Conservation (phyloP, 2,329 filamentous ascomycete species). For the Xylariaceae sp. region DNA sequence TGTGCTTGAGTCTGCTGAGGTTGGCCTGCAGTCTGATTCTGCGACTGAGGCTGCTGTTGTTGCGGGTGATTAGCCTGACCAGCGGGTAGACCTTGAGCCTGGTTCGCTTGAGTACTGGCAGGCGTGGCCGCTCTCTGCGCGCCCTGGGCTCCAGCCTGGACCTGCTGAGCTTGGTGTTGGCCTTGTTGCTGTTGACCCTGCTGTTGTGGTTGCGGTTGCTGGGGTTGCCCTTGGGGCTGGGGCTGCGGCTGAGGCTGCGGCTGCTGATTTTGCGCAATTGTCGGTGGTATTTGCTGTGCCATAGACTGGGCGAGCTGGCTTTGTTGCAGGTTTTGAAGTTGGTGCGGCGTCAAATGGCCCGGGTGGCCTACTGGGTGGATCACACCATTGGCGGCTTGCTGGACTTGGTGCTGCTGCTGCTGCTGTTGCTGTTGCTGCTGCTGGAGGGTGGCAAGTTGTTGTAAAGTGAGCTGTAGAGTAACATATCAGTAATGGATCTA, state of each 20-base stretch:
- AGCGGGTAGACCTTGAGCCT: constrained; percentile 30
- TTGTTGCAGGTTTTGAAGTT: constrained; percentile 39
- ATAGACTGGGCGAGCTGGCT: constrained; percentile 30
- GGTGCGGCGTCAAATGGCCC: constrained; percentile 38
- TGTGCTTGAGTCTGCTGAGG: constrained; percentile 31
- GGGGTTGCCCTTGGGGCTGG: constrained; percentile 15
- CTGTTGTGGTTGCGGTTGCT: constrained; percentile 13
- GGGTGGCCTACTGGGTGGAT: constrained; percentile 36
- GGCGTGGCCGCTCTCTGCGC: constrained; percentile 20
- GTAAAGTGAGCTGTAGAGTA: constrained; percentile 28
- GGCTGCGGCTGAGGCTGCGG: constrained; percentile 27
- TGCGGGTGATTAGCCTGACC: constrained; percentile 29
- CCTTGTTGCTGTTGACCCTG: constrained; percentile 20
- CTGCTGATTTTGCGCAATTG: constrained; percentile 38
- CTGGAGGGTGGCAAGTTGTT: constrained; percentile 12
- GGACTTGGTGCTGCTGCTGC: constrained; percentile 34
- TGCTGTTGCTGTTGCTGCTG: constrained; percentile 13
- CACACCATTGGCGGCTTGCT: constrained; percentile 39
- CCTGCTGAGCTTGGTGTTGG: constrained; percentile 21
- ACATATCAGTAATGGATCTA: constrained; percentile 2
- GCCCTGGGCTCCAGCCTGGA: constrained; percentile 22
- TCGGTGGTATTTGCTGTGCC: constrained; percentile 34
- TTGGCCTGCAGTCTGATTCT: constrained; percentile 27
- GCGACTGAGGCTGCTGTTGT: constrained; percentile 32
- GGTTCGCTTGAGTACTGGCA: constrained; percentile 23